Evolutionary conservation across 139 green algal species (phyloP).

Genomic region (Deuterostichococcus epilithicus): DNA sequence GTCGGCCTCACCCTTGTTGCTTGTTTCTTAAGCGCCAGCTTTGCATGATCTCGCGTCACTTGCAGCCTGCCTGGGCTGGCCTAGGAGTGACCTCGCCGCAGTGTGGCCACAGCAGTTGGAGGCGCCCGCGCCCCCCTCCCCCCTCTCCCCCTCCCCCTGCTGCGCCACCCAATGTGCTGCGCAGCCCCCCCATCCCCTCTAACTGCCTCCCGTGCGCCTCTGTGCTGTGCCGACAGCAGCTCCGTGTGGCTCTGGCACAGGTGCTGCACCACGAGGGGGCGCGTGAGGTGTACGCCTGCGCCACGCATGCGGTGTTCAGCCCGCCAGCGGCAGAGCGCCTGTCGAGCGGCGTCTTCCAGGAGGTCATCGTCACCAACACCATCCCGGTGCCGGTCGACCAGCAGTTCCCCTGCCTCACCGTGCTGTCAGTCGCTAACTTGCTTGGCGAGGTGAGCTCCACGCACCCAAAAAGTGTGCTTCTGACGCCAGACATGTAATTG

Average conservation of each 20-base stretch:
- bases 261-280: conserved; percentile 79
- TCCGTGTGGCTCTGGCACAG: not conserved
- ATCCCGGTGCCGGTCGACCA: conserved; percentile 77
- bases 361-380: conserved; percentile 98
- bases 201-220: no score
- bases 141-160: no score
- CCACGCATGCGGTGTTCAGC: conserved; percentile 94
- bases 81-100: no score
- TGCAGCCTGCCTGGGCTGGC: no score
- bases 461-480: no score
- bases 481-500: no score
- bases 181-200: no score
- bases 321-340: conserved; percentile 92
- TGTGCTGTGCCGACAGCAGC: not conserved
- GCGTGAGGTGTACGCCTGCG: conserved; percentile 91
- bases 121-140: no score
- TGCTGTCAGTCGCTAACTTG: conserved; percentile 94
- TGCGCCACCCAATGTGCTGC: no score
- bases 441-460: conserved; percentile 79
- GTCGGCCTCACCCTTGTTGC: not conserved
- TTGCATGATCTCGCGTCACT: no score
- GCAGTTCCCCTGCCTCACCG: conserved; percentile 94
- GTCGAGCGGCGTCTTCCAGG: conserved; percentile 78
- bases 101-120: no score
- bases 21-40: not conserved